A percentile compares a stretch with the other conserved stretches of the same genome.
Evolutionary conservation across 2,329 filamentous ascomycete species (phyloP).

Genomic region (Lasiodiplodia citricola): DNA sequence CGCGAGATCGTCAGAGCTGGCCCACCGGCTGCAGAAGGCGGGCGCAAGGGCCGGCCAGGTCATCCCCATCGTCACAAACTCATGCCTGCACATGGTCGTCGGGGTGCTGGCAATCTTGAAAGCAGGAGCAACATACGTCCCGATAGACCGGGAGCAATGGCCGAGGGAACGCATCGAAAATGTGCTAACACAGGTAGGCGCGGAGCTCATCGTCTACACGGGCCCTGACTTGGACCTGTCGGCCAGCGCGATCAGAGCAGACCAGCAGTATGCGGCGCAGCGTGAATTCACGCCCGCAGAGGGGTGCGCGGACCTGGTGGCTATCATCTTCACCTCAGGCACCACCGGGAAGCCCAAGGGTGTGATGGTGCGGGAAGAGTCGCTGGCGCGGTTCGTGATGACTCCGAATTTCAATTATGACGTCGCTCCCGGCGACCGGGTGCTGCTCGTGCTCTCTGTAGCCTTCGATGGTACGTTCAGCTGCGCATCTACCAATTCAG

Average conservation of each 20-base stretch:
- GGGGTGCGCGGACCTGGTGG: not conserved
- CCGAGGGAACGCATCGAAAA: slow-evolving; percentile 2
- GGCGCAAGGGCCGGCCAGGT: not conserved
- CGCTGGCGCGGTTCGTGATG: not conserved
- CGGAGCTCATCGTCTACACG: slow-evolving; percentile 4
- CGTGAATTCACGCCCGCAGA: no score
- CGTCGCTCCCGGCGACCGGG: not conserved
- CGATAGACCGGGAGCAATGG: slow-evolving; percentile 20
- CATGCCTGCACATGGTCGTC: slow-evolving; percentile 22
- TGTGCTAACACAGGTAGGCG: not conserved
- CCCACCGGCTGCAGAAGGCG: not conserved
- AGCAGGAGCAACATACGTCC: slow-evolving; percentile 14
- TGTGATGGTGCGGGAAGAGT: not conserved
- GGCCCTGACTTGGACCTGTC: not conserved
- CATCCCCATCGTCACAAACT: slow-evolving; percentile 18
- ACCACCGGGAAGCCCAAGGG: slow-evolving; percentile 4
- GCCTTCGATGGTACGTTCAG: slow-evolving; percentile 13
- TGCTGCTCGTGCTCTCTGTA: slow-evolving; percentile 11
- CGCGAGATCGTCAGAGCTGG: not conserved
- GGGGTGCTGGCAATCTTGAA: slow-evolving; percentile 19
- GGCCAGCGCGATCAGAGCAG: no score
- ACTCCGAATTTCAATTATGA: not conserved
- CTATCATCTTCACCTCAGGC: slow-evolving; percentile 5
- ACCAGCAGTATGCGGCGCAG: no score
- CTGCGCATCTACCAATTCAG: no score